Evolutionary conservation across 768 basidiomycete species (phyloP), one percentile per base, ranked within the genome.

Genomic region (Tulasnella sp.): DNA sequence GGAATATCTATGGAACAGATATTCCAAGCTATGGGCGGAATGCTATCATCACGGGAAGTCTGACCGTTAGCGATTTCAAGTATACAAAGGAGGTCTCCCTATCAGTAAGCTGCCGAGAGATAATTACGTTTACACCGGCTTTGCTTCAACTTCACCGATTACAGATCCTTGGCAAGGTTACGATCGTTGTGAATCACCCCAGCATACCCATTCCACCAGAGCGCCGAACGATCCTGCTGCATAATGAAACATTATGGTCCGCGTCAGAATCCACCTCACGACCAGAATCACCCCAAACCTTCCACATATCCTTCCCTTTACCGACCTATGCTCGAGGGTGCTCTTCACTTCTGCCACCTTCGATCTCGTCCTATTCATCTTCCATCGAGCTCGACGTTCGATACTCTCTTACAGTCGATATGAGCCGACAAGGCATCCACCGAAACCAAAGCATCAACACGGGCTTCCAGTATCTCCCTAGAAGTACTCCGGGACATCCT

Each of bases 91-190:
- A 76, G 3, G 35, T 76, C 32, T 67, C 75, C 5, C 26, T 76
- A 37, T 69, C 55, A 20, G 75, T 76, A 26, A 67, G 75, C 18
- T 51, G 35, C 20, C 16, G 15, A 48, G 46, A 48, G 15, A 18
- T n/a, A 1, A 23, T 51, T 51, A 23, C n/a, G 10, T 51, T 51
- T 51, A 10, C 51, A 0, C 0, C 70, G 9, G 20, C 9, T 10
- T 42, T 29, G 20, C 26, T 51, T 51, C 23, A 51, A 67, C 61
- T 16, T 13, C 16, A 5, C 29, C 13, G 26, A 20, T 48, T 32
- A 23, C 29, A 76, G 75, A 67, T 76, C 29, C n/a, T 29, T n/a
- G 75, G 75, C 39, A 76, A 76, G 67, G 75, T 61, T 18, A 76
- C 39, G 5, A 29, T 46, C 7, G 57, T 39, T 0, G 57, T 76